These are phyloP conservation scores for Groenewaldozyma salmanticensis DNA, from an alignment of 805 yeast genomes.

Conservation along the genomic window DNA sequence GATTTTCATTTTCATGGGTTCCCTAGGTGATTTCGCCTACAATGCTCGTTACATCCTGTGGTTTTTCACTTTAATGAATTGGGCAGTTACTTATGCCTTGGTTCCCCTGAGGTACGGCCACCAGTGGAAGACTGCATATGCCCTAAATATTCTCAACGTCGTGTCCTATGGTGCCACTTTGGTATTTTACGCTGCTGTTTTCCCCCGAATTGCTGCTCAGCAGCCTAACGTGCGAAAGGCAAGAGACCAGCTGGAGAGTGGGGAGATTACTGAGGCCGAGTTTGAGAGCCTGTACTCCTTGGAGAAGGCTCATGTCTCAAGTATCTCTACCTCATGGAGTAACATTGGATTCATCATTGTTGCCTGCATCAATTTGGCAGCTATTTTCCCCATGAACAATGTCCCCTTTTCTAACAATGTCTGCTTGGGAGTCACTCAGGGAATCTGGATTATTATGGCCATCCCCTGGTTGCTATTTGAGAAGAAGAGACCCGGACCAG, in stretches of 20 bases:
- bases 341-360: slow-evolving; percentile 10
- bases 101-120: slow-evolving; percentile 6
- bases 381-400: slow-evolving; percentile 9
- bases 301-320: slow-evolving; percentile 11
- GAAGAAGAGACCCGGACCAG: slow-evolving; percentile 8
- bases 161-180: slow-evolving; percentile 8
- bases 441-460: slow-evolving; percentile 11
- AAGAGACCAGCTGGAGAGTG: slow-evolving; percentile 7
- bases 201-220: slow-evolving; percentile 12
- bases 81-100: slow-evolving; percentile 11
- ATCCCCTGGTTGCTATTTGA: slow-evolving; percentile 12
- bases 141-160: slow-evolving; percentile 6
- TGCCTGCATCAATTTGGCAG: slow-evolving; percentile 8
- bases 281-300: slow-evolving; percentile 4
- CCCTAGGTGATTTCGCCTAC: slow-evolving; percentile 11
- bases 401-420: slow-evolving; percentile 8
- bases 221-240: slow-evolving; percentile 11
- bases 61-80: slow-evolving; percentile 6
- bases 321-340: slow-evolving; percentile 13
- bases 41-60: slow-evolving; percentile 9
- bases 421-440: slow-evolving; percentile 9
- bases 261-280: slow-evolving; percentile 8
- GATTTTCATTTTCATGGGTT: slow-evolving; percentile 12
- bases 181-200: slow-evolving; percentile 12
- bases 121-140: slow-evolving; percentile 10